These are phyloP conservation scores for Symbiodinium natans DNA, from an alignment of 73 alveolate genomes.

Conservation along the genomic window DNA sequence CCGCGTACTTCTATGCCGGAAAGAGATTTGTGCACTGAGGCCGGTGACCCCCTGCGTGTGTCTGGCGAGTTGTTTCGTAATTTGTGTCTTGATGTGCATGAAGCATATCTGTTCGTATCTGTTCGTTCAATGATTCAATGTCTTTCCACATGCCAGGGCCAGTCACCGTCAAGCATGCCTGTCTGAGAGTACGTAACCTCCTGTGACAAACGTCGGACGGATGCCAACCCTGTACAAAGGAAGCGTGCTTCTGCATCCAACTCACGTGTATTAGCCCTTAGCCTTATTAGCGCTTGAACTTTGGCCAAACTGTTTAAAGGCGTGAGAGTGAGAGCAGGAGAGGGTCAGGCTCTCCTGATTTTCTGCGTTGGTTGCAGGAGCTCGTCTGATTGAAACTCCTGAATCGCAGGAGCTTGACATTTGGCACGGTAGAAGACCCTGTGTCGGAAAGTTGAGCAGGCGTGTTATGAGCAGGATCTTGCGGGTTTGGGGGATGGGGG, in stretches of 20 bases:
- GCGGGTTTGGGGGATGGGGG: too few relatives aligned
- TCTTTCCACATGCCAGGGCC: background rate
- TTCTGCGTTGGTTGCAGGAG: background rate
- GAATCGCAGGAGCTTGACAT: background rate
- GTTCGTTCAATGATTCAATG: too few relatives aligned
- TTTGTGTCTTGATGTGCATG: background rate
- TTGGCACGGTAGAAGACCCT: background rate
- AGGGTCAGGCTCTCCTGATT: too few relatives aligned
- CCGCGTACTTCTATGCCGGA: too few relatives aligned
- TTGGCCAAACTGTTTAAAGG: too few relatives aligned
- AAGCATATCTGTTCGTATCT: too few relatives aligned
- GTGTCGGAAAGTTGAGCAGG: background rate
- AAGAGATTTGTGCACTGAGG: background rate
- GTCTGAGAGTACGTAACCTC: background rate
- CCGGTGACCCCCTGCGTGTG: background rate
- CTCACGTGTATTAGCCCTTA: background rate
- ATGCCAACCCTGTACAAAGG: background rate
- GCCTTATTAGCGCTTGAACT: too few relatives aligned
- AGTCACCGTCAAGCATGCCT: background rate
- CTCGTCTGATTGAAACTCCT: background rate
- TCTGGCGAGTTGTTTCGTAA: background rate
- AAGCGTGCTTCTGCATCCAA: background rate
- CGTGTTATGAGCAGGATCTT: too few relatives aligned
- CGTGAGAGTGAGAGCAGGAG: too few relatives aligned
- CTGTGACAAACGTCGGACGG: background rate